Conservation (phyloP, 192 early-diverging fungal genomes). For the Pilaira anomala region DNA sequence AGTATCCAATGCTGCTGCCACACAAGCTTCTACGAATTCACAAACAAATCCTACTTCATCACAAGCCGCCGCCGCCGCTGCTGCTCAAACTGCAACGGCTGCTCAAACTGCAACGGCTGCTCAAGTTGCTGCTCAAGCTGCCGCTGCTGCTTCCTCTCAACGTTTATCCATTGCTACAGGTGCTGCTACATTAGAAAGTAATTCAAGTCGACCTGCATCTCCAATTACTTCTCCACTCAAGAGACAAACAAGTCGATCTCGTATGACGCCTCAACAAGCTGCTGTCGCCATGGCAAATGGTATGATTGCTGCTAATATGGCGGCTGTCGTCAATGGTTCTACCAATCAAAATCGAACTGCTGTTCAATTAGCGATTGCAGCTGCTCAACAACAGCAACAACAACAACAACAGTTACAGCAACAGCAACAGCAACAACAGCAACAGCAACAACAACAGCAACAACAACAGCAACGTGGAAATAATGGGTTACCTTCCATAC, state of each 20-base stretch:
- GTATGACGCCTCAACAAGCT: constrained; percentile 31
- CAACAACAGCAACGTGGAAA: background rate
- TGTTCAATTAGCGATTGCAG: constrained; percentile 25
- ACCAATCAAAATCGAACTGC: constrained; percentile 18
- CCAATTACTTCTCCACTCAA: constrained; percentile 8
- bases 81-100: background rate
- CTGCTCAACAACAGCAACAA: constrained; percentile 24
- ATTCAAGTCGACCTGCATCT: background rate
- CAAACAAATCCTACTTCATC: background rate
- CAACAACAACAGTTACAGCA: constrained; percentile 16
- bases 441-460: constrained; percentile 13
- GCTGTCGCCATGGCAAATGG: constrained; percentile 33
- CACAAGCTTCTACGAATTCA: too few relatives aligned
- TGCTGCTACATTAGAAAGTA: constrained; percentile 1
- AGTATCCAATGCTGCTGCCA: too few relatives aligned
- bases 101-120: background rate
- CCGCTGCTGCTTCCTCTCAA: constrained; percentile 10
- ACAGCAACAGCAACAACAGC: constrained; percentile 9
- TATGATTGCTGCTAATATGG: constrained; percentile 35
- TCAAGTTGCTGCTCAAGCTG: background rate
- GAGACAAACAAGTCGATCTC: constrained; percentile 25
- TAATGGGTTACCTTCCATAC: background rate
- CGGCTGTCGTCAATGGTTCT: constrained; percentile 26
- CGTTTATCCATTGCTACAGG: constrained; percentile 10
- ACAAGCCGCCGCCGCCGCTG: background rate